Conservation (phyloP, 2,329 filamentous ascomycete species). For the Fusarium xylarioides region DNA sequence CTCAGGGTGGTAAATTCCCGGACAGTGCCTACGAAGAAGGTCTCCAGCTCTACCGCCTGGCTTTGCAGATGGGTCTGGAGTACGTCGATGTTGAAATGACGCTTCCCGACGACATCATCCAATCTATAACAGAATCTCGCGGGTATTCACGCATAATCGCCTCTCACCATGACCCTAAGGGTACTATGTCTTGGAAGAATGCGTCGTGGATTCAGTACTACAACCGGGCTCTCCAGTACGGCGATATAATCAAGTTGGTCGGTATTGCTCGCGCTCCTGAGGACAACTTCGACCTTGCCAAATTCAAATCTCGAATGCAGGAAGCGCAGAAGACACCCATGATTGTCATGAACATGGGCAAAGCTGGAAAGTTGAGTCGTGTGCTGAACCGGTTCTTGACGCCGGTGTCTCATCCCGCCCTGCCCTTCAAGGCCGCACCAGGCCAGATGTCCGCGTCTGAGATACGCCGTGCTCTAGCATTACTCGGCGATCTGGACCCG, state of each 20-base stretch:
- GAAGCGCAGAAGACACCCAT: constrained; percentile 80
- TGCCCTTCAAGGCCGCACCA: constrained; percentile 94
- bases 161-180: constrained; percentile 90
- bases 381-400: constrained; percentile 94
- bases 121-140: constrained; percentile 71
- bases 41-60: constrained; percentile 78
- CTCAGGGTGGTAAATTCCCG: constrained; percentile 89
- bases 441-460: constrained; percentile 92
- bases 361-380: constrained; percentile 85
- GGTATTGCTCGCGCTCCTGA: constrained; percentile 79
- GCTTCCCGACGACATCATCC: constrained; percentile 79
- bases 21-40: constrained; percentile 78
- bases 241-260: constrained; percentile 94
- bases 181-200: constrained; percentile 84
- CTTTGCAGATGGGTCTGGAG: constrained; percentile 85
- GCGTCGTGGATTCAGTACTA: constrained; percentile 93
- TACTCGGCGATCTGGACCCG: constrained; percentile 80
- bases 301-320: constrained; percentile 82
- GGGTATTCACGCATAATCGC: constrained; percentile 86
- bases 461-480: constrained; percentile 79
- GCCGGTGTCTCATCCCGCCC: constrained; percentile 85
- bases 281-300: constrained; percentile 86
- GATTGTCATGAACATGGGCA: constrained; percentile 96
- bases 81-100: constrained; percentile 95
- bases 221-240: constrained; percentile 88